Percentiles rank a stretch among this genome's conserved stretches.
Evolutionary conservation across 2,329 filamentous ascomycete genomes (phyloP).

Genomic region (Paraphoma sp.): DNA sequence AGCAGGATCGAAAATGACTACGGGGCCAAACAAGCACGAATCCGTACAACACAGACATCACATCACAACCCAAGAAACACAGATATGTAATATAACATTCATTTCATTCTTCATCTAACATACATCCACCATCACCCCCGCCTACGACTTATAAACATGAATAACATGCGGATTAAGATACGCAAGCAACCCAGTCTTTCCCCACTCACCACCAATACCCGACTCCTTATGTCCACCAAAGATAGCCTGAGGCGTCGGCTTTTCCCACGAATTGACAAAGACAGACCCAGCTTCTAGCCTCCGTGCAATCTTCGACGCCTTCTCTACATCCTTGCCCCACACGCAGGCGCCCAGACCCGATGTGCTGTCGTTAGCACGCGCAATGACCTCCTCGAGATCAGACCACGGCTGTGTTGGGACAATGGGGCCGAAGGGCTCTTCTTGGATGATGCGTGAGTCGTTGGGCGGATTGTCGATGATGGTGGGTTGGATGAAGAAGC

Average conservation of each 20-base stretch:
- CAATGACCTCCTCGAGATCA: conserved; percentile 60
- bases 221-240: conserved; percentile 82
- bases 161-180: conserved; percentile 58
- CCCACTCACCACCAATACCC: conserved; percentile 76
- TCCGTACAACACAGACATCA: too few species aligned
- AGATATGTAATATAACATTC: background rate
- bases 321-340: conserved; percentile 51
- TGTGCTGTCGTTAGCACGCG: conserved; percentile 56
- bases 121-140: background rate
- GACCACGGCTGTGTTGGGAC: conserved; percentile 70
- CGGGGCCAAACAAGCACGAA: too few species aligned
- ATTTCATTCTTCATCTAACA: background rate
- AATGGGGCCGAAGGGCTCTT: conserved; percentile 71
- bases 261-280: conserved; percentile 62
- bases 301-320: conserved; percentile 56
- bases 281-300: conserved; percentile 62
- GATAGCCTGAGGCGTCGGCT: conserved; percentile 54
- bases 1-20: too few species aligned
- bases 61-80: too few species aligned
- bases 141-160: conserved; percentile 53
- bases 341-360: conserved; percentile 62
- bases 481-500: conserved; percentile 67
- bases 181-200: conserved; percentile 51
- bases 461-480: conserved; percentile 67
- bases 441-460: conserved; percentile 62